These are phyloP conservation scores for Trapa incisa DNA, from an alignment of 345 rosid genomes.

Conservation along the genomic window DNA sequence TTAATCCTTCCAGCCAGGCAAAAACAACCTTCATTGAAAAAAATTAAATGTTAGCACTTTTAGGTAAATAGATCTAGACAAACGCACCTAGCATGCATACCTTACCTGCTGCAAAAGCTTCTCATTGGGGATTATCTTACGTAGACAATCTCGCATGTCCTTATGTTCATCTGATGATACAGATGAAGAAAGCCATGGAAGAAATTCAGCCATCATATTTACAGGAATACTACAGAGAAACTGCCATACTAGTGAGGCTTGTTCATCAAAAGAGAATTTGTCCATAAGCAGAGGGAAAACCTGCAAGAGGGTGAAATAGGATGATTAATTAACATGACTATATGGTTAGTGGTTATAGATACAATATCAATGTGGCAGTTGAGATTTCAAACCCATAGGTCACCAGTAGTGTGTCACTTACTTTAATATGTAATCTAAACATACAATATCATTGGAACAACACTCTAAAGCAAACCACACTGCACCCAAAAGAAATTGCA, in stretches of 20 bases:
- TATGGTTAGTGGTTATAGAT: not conserved
- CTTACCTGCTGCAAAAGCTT: slow-evolving; percentile 50
- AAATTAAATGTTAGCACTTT: slow-evolving; percentile 4
- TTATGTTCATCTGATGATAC: slow-evolving; percentile 33
- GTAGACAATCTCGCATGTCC: slow-evolving; percentile 34
- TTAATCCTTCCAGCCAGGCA: slow-evolving; percentile 61
- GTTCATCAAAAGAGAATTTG: slow-evolving; percentile 54
- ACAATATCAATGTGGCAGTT: no score
- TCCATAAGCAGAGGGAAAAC: slow-evolving; percentile 49
- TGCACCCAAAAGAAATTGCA: not conserved
- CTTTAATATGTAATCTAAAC: not conserved
- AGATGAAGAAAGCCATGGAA: slow-evolving; percentile 56
- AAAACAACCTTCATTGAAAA: slow-evolving; percentile 45
- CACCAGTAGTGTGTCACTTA: not conserved
- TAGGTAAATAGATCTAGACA: slow-evolving; percentile 5
- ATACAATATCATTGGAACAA: not conserved
- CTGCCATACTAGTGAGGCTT: slow-evolving; percentile 55
- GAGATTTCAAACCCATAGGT: not conserved
- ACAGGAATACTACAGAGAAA: slow-evolving; percentile 63
- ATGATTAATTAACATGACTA: not conserved
- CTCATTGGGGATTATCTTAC: slow-evolving; percentile 49
- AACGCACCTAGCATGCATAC: not conserved
- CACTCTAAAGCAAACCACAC: not conserved
- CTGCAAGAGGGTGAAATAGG: slow-evolving; percentile 15
- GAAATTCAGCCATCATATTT: slow-evolving; percentile 44